These are phyloP conservation scores for Colletotrichum godetiae DNA, from an alignment of 2,329 filamentous ascomycete genomes.

Conservation along the genomic window DNA sequence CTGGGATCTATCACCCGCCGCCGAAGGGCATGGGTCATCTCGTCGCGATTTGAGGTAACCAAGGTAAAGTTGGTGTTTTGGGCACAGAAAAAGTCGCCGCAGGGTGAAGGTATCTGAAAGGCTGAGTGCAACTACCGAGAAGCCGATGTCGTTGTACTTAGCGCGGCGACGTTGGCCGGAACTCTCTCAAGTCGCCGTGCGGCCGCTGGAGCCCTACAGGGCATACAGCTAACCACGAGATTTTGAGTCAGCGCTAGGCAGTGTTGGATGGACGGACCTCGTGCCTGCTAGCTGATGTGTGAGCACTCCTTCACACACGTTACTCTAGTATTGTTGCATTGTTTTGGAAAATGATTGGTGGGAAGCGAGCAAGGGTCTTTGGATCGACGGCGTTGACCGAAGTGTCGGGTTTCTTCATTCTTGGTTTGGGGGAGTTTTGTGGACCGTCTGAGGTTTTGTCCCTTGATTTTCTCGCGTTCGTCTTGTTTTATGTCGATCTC, in stretches of 20 bases:
- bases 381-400: not conserved
- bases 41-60: not conserved
- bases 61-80: not conserved
- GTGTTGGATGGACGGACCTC: no score
- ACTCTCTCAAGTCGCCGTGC: not conserved
- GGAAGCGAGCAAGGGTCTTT: not conserved
- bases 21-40: not conserved
- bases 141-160: not conserved
- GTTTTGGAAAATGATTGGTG: not conserved
- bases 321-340: not conserved
- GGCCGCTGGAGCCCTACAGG: no score
- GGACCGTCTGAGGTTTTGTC: constrained; percentile 3
- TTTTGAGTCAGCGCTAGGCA: not conserved
- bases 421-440: not conserved
- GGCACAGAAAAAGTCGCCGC: not conserved
- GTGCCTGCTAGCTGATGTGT: constrained; percentile 1
- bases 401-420: not conserved
- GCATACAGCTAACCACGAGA: no score
- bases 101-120: not conserved
- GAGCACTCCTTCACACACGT: no score
- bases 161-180: not conserved
- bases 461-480: not conserved
- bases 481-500: constrained; percentile 12
- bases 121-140: not conserved
- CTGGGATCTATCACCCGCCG: not conserved